A percentile compares a stretch with the other conserved stretches of the same genome.
phyloP scores from a whole-genome alignment of 441 rosid species.

The Populus hybrid region DNA sequence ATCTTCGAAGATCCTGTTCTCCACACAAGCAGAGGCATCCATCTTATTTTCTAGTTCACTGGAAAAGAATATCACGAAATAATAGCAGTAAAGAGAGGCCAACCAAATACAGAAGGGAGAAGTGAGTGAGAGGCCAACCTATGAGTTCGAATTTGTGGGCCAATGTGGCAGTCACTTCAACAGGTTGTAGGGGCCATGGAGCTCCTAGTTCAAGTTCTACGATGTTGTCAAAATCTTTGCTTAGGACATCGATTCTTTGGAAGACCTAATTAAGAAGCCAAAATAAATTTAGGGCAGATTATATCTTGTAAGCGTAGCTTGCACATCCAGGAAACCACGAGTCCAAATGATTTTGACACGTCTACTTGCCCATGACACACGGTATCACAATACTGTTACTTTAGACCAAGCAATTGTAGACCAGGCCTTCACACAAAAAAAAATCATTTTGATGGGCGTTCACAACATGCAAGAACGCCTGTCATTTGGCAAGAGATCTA shows the following conservation, averaged over 20 bases:
- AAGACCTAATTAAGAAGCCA: slow-evolving; percentile 51
- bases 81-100: not conserved
- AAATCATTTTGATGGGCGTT: not conserved
- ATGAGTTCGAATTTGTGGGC: slow-evolving; percentile 90
- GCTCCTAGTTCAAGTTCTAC: slow-evolving; percentile 80
- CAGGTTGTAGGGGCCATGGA: slow-evolving; percentile 87
- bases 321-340: not conserved
- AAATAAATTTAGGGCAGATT: not conserved
- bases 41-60: not conserved
- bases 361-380: not conserved
- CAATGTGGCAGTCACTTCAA: slow-evolving; percentile 75
- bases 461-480: not conserved
- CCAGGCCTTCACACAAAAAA: not conserved
- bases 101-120: not conserved
- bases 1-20: not conserved
- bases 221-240: slow-evolving; percentile 88
- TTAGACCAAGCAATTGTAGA: not conserved
- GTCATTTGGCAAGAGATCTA: not conserved
- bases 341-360: not conserved
- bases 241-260: slow-evolving; percentile 80
- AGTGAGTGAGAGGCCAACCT: slow-evolving; percentile 37
- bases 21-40: not conserved
- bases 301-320: not conserved
- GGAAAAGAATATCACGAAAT: not conserved
- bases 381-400: not conserved